Evolutionary conservation across 2,329 filamentous ascomycete genomes (phyloP).

Genomic region (Ambrosiella beaveri): DNA sequence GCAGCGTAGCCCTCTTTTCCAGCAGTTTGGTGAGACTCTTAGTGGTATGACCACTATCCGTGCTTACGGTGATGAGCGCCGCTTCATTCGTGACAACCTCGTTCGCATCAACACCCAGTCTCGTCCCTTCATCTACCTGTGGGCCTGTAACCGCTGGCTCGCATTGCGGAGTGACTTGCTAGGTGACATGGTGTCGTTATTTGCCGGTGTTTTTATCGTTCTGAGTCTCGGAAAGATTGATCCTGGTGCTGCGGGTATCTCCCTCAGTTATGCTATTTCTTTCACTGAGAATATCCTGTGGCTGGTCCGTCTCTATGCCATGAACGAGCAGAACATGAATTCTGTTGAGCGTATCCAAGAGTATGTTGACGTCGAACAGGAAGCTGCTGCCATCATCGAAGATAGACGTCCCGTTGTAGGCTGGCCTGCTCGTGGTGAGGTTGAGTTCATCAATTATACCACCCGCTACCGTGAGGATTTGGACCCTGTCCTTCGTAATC

Average conservation of each 20-base stretch:
- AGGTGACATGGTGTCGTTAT: slow-evolving; percentile 84
- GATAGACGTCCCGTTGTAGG: slow-evolving; percentile 58
- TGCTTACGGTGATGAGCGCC: slow-evolving; percentile 82
- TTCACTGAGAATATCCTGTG: slow-evolving; percentile 96
- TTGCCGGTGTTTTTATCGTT: slow-evolving; percentile 81
- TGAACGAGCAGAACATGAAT: slow-evolving; percentile 99
- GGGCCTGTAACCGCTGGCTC: slow-evolving; percentile 94
- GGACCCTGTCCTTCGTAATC: slow-evolving; percentile 65
- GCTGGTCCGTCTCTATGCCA: slow-evolving; percentile 84
- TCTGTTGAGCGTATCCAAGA: slow-evolving; percentile 95
- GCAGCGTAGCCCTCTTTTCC: slow-evolving; percentile 84
- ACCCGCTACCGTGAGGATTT: slow-evolving; percentile 79
- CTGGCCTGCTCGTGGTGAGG: slow-evolving; percentile 73
- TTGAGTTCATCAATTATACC: slow-evolving; percentile 78
- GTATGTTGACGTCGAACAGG: slow-evolving; percentile 90
- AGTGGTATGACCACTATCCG: slow-evolving; percentile 92
- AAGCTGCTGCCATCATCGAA: slow-evolving; percentile 61
- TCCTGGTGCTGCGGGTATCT: slow-evolving; percentile 80
- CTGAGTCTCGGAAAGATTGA: slow-evolving; percentile 68
- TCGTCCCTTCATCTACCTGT: slow-evolving; percentile 87
- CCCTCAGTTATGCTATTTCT: slow-evolving; percentile 85
- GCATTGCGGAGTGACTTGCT: slow-evolving; percentile 80
- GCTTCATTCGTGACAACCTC: slow-evolving; percentile 87
- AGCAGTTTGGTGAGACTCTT: slow-evolving; percentile 93
- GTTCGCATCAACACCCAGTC: slow-evolving; percentile 75